phyloP scores from a whole-genome alignment of 2,329 filamentous ascomycete species.

The Pseudogymnoascus sp. region DNA sequence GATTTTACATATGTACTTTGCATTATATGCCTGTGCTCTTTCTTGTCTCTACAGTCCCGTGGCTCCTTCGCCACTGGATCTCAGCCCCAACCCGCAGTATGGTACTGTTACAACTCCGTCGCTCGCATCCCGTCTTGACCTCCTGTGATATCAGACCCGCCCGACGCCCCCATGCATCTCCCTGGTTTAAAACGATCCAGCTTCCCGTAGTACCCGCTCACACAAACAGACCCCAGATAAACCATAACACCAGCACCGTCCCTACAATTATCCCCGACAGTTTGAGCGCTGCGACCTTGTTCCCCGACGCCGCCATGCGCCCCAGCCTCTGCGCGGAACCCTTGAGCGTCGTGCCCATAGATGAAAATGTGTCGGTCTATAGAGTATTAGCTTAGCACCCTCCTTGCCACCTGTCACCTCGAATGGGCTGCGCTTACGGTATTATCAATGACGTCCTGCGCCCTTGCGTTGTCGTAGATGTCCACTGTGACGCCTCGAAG shows the following conservation, averaged over 20 bases:
- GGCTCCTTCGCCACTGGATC: background rate
- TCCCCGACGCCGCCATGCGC: constrained; percentile 84
- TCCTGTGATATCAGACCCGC: constrained; percentile 5
- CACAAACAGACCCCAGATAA: constrained; percentile 28
- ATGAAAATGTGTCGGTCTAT: constrained; percentile 83
- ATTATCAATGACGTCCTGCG: constrained; percentile 80
- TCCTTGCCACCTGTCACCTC: background rate
- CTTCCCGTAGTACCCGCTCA: constrained; percentile 10
- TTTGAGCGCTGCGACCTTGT: constrained; percentile 86
- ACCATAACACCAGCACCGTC: constrained; percentile 67
- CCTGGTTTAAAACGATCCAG: background rate
- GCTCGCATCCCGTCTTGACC: background rate
- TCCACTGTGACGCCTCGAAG: constrained; percentile 91
- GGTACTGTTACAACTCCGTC: background rate
- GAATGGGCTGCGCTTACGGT: constrained; percentile 49
- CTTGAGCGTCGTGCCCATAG: constrained; percentile 73
- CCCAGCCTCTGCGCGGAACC: constrained; percentile 75
- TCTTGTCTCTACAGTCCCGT: background rate
- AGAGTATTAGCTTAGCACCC: constrained; percentile 12
- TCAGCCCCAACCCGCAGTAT: background rate
- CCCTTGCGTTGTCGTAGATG: constrained; percentile 92
- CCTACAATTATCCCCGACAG: constrained; percentile 75
- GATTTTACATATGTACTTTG: constrained; percentile 4
- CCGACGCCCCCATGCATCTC: background rate
- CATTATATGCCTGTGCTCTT: background rate